These are phyloP conservation scores for Capronia americana DNA, from an alignment of 2,329 filamentous ascomycete species.

Conservation along the genomic window DNA sequence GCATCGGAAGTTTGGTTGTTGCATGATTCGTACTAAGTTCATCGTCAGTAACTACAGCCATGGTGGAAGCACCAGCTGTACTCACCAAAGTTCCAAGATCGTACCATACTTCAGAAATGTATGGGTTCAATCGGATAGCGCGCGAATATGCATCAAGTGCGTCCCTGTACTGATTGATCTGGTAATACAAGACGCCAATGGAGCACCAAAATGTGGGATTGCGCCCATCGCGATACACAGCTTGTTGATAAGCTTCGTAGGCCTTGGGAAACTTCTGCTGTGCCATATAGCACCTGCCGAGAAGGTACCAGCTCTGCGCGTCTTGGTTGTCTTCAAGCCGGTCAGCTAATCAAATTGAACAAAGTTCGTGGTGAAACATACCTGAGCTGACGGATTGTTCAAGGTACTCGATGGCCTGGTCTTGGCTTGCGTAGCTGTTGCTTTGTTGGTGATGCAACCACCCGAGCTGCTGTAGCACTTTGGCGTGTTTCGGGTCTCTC, in stretches of 20 bases:
- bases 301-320: constrained; percentile 97
- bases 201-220: constrained; percentile 99
- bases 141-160: constrained; percentile 96
- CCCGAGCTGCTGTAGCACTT: constrained; percentile 95
- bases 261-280: constrained; percentile 99
- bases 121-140: constrained; percentile 93
- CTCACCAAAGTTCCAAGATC: constrained; percentile 92
- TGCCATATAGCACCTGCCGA: constrained; percentile 98
- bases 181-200: constrained; percentile 97
- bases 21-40: constrained; percentile 85
- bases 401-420: constrained; percentile 94
- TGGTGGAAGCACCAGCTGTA: constrained; percentile 37
- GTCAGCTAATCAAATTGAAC: background rate
- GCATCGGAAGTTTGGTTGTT: constrained; percentile 99
- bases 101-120: constrained; percentile 99
- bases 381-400: constrained; percentile 95
- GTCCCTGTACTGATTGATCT: constrained; percentile 99
- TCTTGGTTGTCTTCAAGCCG: constrained; percentile 78
- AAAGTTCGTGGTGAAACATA: constrained; percentile 55
- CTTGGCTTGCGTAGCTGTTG: constrained; percentile 87
- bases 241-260: constrained; percentile 98
- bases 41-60: constrained; percentile 43
- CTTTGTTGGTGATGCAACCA: constrained; percentile 98
- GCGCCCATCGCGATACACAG: constrained; percentile 94
- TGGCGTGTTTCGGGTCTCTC: constrained; percentile 92